Evolutionary conservation across 805 yeast species (phyloP), one percentile per base, ranked within the genome.

Genomic region (Pichia insulana): DNA sequence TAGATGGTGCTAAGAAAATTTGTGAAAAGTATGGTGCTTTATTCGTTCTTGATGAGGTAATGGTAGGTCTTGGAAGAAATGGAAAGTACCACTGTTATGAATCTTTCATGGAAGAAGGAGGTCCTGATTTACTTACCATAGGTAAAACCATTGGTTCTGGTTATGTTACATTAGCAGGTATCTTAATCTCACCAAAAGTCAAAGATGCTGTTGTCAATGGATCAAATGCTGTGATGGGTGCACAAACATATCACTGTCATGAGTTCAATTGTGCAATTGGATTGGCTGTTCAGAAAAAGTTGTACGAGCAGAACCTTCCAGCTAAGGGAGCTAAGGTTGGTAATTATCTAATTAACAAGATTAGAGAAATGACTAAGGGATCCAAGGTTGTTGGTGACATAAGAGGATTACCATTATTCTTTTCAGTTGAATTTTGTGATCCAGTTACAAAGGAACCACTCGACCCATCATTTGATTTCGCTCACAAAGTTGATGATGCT

Each of bases 11-110:
- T 15, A 48, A 70, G 39, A 65, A 57, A 22, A 52, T 89, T 55
- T 96, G 97, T 36, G 94, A 88, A 37, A 86, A 89, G 65, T 89
- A 90, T 60, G 97, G 96, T 49, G 96, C 96, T 34, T 64, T 89
- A 56, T 87, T 97, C 19, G 86, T 88, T 60, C 70, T 90, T 62
- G 97, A 89, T 62, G 97, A 89, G 63, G 97, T 89, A 31, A 73
- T 74, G 77, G 73, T 75, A 51, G 80, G 80, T 20, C 67, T 72
- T 27, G 80, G 79, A 30, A 67, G 80, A 53, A 57, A 65, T 39
- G 78, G 79, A 30, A 47, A 63, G 58, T 41, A 62, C 63, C 47
- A 65, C 62, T 57, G 71, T 71, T 45, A 71, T 69, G 73, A 69
- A 51, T 67, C 66, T 47, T 67, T 54, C 43, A 54, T 67, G 53